Percentiles rank a stretch among this genome's conserved stretches.
Conservation (phyloP, 371 early-diverging fungal genomes). For the Rhizopus stolonifer region DNA sequence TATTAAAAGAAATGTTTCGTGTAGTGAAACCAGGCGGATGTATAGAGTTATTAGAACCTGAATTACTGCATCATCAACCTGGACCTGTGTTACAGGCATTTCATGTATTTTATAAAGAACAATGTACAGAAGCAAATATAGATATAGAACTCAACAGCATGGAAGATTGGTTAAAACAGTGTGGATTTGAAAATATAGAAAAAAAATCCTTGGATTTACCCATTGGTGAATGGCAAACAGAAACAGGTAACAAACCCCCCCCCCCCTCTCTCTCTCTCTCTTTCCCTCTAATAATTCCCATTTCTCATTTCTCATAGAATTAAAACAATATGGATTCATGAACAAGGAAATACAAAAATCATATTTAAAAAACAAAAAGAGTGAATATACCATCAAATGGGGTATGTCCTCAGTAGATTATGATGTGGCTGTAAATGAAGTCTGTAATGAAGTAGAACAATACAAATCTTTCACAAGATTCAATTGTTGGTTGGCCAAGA, state of each 20-base stretch:
- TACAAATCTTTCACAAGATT: conserved; percentile 43
- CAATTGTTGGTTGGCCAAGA: conserved; percentile 42
- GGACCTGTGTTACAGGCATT: conserved; percentile 52
- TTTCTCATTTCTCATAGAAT: conserved; percentile 24
- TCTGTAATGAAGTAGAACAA: conserved; percentile 46
- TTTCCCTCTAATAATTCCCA: background rate
- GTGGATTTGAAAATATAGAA: conserved; percentile 31
- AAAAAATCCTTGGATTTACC: conserved; percentile 39
- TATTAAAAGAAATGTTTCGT: conserved; percentile 42
- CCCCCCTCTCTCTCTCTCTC: no score
- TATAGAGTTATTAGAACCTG: conserved; percentile 41
- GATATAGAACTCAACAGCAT: conserved; percentile 26
- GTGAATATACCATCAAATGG: conserved; percentile 35
- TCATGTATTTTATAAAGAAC: conserved; percentile 32
- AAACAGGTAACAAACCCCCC: conserved; percentile 33
- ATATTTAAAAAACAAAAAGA: conserved; percentile 33
- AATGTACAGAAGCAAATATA: conserved; percentile 27
- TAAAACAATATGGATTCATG: conserved; percentile 51
- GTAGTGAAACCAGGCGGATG: conserved; percentile 46
- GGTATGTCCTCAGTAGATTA: conserved; percentile 44
- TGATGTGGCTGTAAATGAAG: conserved; percentile 40
- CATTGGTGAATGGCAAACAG: conserved; percentile 50
- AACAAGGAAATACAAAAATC: conserved; percentile 50
- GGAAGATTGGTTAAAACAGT: conserved; percentile 14
- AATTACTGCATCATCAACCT: conserved; percentile 39